Base-by-base conservation (phyloP, 306 rosid genomes). In the Pyrus betulifolia region DNA sequence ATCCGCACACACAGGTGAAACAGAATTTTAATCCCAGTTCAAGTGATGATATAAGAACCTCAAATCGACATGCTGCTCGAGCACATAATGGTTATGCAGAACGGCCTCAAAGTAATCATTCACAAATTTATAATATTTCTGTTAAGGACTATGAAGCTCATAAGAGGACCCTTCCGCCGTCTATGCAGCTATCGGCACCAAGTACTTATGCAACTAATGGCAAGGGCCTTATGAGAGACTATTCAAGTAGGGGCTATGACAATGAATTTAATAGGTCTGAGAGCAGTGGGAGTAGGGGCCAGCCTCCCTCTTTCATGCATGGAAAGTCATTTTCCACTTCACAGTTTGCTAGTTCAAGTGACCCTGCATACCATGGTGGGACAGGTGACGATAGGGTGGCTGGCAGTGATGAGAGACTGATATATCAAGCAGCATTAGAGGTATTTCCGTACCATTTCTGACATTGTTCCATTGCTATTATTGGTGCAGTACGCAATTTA, bases 401-500 rank as follows among this genome's bases (percentile, higher is more conserved):
- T 57, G 97, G 23, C 67, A 87, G 64, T 76, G 99, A 95, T 11
- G 97, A 95, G 83, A 92, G 97, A 76, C 81, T 89, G 77, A 82
- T 95, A 84, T 92, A 92, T 84, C 91, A 92, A 84, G 99, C 99
- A 23, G 96, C 97, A 49, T 77, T 95, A 64, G 80, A 91, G 98
- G 99, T 95, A 87, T 64, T 60, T 35, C 79, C 72, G 64, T 25
- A 30, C 15, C 57, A 64, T 5, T 45, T 69, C 21, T 71, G 31
- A 31, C 44, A 64, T 64, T 31, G 15, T 31, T 64, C 45, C 42
- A 31, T 31, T 64, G 68, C 11, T 30, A 31, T 31, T 17, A 1
- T 63, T 64, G 69, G 42, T 17, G 35, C 2, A 7, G 4, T 64
- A 64, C 2, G 15, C 22, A 31, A 6, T 62, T 28, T 62, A 28